Base-by-base conservation (phyloP, 345 rosid species). In the Aquilaria malaccensis region DNA sequence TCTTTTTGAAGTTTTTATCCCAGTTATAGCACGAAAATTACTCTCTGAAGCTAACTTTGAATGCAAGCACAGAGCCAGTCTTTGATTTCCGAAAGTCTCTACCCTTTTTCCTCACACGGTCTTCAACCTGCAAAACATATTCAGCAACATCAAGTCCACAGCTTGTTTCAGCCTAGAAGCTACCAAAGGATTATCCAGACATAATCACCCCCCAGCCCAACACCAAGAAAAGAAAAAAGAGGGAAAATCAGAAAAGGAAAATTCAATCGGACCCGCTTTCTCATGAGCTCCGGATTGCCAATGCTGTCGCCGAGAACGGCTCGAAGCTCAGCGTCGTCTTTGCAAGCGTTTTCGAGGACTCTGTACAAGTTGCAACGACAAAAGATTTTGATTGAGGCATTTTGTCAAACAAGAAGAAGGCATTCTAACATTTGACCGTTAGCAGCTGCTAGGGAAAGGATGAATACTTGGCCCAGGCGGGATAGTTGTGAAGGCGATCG, bases 1-100 rank as follows among this genome's bases (percentile, higher is more conserved):
- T 22, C 22, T 22, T 22, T 37, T 47, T 13, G 53, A 60, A 60
- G 45, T 22, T 43, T 13, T 52, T 11, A 50, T 7, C 33, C n/a
- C 6, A 37, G 32, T 9, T 4, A 30, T 3, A 41, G 43, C 7
- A 1, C 43, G 43, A 7, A 30, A 61, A 77, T 72, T 77, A 85
- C 97, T 87, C 88, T 91, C 96, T 83, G 70, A 91, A 91, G 85
- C 79, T 85, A 70, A 88, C 98, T 85, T 92, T 88, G 78, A 86
- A 92, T 64, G 96, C 76, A 67, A 92, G 80, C 45, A 92, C 77
- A 52, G 95, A 92, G 22, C 96, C 98, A 12, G 87, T 86, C 75
- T 83, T 83, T 13, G 89, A 80, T 53, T 92, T 88, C 61, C 63
- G 67, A 60, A 88, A 83, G 78, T 81, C 76, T 55, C 79, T 82